Conservation (phyloP, 1,139 yeast genomes). For the Blastobotrys arbuscula region DNA sequence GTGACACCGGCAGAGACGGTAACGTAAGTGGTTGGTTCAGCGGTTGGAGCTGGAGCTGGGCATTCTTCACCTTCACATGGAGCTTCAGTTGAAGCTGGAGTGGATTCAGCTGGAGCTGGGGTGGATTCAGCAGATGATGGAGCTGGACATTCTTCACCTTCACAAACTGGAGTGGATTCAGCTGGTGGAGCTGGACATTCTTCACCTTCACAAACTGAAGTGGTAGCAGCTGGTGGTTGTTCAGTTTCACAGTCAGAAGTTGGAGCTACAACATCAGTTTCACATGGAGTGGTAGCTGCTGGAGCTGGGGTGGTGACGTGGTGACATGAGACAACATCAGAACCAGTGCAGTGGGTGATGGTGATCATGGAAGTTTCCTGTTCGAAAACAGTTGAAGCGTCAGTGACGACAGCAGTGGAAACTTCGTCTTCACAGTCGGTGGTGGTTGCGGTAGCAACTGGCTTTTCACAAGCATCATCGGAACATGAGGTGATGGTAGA, state of each 20-base stretch:
- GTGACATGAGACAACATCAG: conserved; percentile 25
- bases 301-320: conserved; percentile 21
- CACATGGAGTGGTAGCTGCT: conserved; percentile 11
- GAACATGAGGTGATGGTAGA: conserved; percentile 20
- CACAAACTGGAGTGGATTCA: conserved; percentile 12
- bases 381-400: conserved; percentile 17
- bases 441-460: conserved; percentile 13
- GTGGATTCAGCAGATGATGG: neutral
- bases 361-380: conserved; percentile 17
- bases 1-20: conserved; percentile 30
- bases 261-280: conserved; percentile 10
- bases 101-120: conserved; percentile 12
- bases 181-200: conserved; percentile 10
- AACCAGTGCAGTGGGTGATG: conserved; percentile 23
- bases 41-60: conserved; percentile 14
- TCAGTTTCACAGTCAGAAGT: conserved; percentile 10
- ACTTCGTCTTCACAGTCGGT: conserved; percentile 1
- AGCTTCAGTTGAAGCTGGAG: conserved; percentile 5
- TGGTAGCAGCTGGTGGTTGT: conserved; percentile 7
- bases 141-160: conserved; percentile 2
- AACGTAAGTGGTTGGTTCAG: conserved; percentile 24
- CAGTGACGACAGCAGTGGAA: conserved; percentile 17
- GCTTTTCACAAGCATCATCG: conserved; percentile 18
- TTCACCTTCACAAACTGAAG: neutral
- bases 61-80: neutral